These are phyloP conservation scores for Stentor roeselii DNA, from an alignment of 73 alveolate species.

Conservation along the genomic window DNA sequence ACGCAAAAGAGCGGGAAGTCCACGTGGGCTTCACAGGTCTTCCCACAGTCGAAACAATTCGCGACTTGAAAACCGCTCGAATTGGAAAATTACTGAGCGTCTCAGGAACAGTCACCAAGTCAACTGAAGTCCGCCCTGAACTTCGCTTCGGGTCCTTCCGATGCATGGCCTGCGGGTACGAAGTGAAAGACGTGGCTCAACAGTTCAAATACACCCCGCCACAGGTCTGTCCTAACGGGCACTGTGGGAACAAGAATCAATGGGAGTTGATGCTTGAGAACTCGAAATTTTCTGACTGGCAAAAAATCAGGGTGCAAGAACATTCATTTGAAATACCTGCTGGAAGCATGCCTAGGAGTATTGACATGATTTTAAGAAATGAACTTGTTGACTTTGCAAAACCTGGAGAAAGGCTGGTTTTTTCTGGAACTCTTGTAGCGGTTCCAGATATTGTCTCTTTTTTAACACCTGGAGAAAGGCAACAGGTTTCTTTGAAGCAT, in stretches of 20 bases:
- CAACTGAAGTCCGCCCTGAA: slow-evolving; percentile 96
- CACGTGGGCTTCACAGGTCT: slow-evolving; percentile 65
- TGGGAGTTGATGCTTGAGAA: slow-evolving; percentile 86
- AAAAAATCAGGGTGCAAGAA: slow-evolving; percentile 96
- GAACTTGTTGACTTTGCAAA: slow-evolving; percentile 91
- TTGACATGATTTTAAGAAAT: slow-evolving; percentile 93
- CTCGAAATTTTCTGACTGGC: slow-evolving; percentile 95
- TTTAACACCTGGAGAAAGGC: slow-evolving; percentile 25
- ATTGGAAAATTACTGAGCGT: slow-evolving; percentile 78
- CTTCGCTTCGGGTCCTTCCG: slow-evolving; percentile 77
- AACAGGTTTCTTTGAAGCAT: slow-evolving; percentile 47
- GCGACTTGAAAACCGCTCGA: slow-evolving; percentile 71
- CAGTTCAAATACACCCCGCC: slow-evolving; percentile 98
- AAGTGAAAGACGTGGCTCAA: slow-evolving; percentile 80
- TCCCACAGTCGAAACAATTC: slow-evolving; percentile 55
- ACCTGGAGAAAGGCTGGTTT: slow-evolving; percentile 93
- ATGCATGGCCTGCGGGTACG: slow-evolving; percentile 77
- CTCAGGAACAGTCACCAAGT: slow-evolving; percentile 93
- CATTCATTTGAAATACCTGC: slow-evolving; percentile 93
- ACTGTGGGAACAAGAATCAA: slow-evolving; percentile 90
- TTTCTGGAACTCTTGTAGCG: slow-evolving; percentile 67
- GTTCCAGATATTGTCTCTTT: slow-evolving; percentile 6
- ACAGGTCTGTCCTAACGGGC: slow-evolving; percentile 71
- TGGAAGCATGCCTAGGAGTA: slow-evolving; percentile 99
- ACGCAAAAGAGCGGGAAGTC: slow-evolving; percentile 74